Evolutionary conservation across 257 asterid genomes (phyloP), one percentile per base, ranked within the genome.

Genomic region (Galeopsis tetrahit): DNA sequence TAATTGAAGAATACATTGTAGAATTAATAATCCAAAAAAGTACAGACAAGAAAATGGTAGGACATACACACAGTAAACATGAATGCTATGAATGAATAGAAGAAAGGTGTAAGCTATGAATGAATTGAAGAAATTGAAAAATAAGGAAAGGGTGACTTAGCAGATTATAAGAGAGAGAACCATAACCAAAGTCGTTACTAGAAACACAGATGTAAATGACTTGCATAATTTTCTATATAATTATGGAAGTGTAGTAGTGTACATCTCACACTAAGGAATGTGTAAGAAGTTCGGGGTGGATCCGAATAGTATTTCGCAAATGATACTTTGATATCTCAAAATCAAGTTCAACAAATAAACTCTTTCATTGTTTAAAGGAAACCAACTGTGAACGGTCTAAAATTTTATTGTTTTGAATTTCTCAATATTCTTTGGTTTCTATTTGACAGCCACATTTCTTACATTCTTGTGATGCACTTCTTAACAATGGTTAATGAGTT

Each of bases 1-100:
- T 92, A 72, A 76, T 75, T 2, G 17, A 80, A 67, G 52, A 36
- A 33, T 42, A 52, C 13, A 33, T 36, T 51, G 66, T 4, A 78
- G 78, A 10, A 38, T 28, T 28, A 61, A 43, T 21, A 59, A 43
- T 10, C 55, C 31, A 53, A 56, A 11, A 63, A 40, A 11, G 63
- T 7, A 38, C 15, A 21, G 43, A 35, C 15, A 51, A 53, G 14
- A 33, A 42, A 42, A 42, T 6, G 36, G 8, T 11, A 7, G 2
- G 39, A 55, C 21, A 55, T 44, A 15, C 13, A 32, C 2, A 2
- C 48, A 42, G 4, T 15, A 15, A 28, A 69, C 5, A 8, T 15
- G 57, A 36, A 31, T 15, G 28, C 2, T 32, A n/a, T 33, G 51
- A 32, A 7, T 34, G 44, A 5, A 59, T 35, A 15, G 42, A 58